A percentile compares a stretch with the other conserved stretches of the same genome.
Evolutionary conservation across 305 asterid genomes (phyloP).

Genomic region (Ajuga reptans): DNA sequence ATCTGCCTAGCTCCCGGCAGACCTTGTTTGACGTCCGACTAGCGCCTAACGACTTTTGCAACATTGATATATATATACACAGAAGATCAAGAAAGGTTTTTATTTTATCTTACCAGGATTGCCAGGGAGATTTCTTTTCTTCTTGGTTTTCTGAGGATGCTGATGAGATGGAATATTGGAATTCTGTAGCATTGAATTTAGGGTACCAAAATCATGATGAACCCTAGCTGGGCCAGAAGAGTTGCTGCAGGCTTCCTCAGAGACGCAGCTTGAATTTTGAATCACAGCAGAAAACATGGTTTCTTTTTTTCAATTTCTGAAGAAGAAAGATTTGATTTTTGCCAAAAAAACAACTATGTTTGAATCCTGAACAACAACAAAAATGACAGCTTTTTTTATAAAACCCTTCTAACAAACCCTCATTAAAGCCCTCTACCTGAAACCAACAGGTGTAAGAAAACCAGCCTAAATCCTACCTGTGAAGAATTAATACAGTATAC

Average conservation of each 20-base stretch:
- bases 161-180: constrained; percentile 25
- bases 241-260: constrained; percentile 33
- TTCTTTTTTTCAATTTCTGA: not conserved
- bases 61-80: no score
- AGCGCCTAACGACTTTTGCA: no score
- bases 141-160: constrained; percentile 43
- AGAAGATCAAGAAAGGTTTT: no score
- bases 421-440: constrained; percentile 30
- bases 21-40: no score
- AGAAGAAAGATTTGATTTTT: not conserved
- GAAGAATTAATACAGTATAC: constrained; percentile 10
- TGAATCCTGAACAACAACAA: constrained; percentile 14
- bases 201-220: constrained; percentile 37
- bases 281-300: constrained; percentile 43
- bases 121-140: constrained; percentile 68
- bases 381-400: constrained; percentile 6
- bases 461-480: constrained; percentile 33
- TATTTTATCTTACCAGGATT: constrained; percentile 43
- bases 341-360: constrained; percentile 15
- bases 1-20: no score
- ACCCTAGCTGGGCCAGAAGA: constrained; percentile 34
- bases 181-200: constrained; percentile 35
- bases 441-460: constrained; percentile 31
- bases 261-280: constrained; percentile 31
- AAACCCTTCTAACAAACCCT: constrained; percentile 35